Conservation (phyloP, 306 rosid species). For the Pueraria montana region DNA sequence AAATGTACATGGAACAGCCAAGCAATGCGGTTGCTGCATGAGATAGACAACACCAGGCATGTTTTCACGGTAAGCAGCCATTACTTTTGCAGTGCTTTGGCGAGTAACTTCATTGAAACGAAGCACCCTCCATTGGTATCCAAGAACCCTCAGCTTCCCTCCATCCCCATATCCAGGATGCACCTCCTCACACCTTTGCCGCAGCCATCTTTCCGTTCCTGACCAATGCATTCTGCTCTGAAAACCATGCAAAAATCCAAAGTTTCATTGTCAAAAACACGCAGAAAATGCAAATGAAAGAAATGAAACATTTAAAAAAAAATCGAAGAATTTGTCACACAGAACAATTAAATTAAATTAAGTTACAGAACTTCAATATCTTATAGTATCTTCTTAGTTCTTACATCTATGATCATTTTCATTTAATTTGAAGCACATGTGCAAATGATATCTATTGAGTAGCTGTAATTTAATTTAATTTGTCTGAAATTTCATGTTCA, state of each 20-base stretch:
- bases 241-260: constrained; percentile 22
- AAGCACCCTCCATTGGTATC: constrained; percentile 93
- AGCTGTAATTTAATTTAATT: background rate
- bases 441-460: background rate
- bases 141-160: constrained; percentile 71
- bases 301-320: background rate
- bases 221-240: constrained; percentile 74
- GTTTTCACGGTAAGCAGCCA: constrained; percentile 66
- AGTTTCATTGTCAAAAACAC: background rate
- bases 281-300: background rate
- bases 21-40: constrained; percentile 92
- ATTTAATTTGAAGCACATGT: background rate
- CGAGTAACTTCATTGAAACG: constrained; percentile 86
- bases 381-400: background rate
- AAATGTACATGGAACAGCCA: constrained; percentile 89
- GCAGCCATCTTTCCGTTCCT: constrained; percentile 74
- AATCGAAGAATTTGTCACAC: background rate
- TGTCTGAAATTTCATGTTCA: constrained; percentile 13
- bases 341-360: background rate
- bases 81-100: constrained; percentile 83
- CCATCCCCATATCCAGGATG: constrained; percentile 48
- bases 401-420: background rate
- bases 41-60: constrained; percentile 65
- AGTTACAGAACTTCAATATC: background rate
- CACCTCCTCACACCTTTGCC: constrained; percentile 66